Evolutionary conservation across 176 grass and related monocot genomes (phyloP), one percentile per base, ranked within the genome.

Genomic region (Pharus latifolius): DNA sequence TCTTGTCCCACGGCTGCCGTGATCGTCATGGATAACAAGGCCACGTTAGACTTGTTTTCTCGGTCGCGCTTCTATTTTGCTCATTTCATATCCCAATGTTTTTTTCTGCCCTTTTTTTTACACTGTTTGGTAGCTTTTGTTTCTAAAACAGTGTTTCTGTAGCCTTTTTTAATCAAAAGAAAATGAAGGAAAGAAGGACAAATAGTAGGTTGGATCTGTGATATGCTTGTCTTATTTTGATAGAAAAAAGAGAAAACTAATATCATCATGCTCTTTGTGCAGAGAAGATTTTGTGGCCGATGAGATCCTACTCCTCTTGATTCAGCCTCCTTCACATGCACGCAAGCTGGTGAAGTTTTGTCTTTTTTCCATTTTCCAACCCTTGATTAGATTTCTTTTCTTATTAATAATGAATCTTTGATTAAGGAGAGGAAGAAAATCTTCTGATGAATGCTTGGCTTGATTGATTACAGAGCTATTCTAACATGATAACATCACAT

Each of bases 291-390:
- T 22, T 75, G 40, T 57, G 48, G 31, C 25, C 31, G 63, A 18
- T 63, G 63, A 76, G 49, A 40, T 20, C 0, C 32, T 30, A 1
- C 0, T 41, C 24, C 19, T 80, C 62, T 18, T 69, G 55, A 70
- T 75, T 63, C 72, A 80, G 48, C 24, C 55, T 41, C n/a, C n/a
- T n/a, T 55, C 63, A 47, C 62, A 42, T 69, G 83, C 75, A 80
- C 47, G 77, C 52, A 69, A 22, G 49, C 30, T 2, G 30, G 65
- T 68, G 46, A 85, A 30, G n/a, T n/a, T 30, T 85, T 5, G 9
- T 13, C 48, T 68, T 70, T 53, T 52, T n/a, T n/a, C n/a, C 34
- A 6, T 22, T 60, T 25, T 63, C 6, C 23, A 29, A 6, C 27
- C 29, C 2, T 30, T 13, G 22, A n/a, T 17, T 60, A 60, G 12